Base-by-base conservation (phyloP, 176 grass and related monocot genomes). In the Elaeis guineensis region DNA sequence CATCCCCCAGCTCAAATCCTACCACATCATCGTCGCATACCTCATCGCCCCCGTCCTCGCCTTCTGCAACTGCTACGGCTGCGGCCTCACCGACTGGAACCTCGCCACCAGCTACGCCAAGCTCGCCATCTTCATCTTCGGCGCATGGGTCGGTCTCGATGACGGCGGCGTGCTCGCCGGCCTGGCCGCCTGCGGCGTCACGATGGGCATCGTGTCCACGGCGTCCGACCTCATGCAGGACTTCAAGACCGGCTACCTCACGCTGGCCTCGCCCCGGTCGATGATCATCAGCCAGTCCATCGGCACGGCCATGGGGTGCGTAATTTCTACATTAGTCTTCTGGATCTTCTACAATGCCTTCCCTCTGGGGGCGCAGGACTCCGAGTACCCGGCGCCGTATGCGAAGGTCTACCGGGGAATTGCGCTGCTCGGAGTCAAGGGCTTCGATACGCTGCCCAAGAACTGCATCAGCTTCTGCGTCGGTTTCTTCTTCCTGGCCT, bases 271-370 rank as follows among this genome's bases (percentile, higher is more conserved):
- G 0, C 85, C 85, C 3, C 62, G 80, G 0, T 72, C 85, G 54
- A 88, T 88, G 85, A 79, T 88, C 51, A 71, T 88, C 0, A 79
- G 76, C 79, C 75, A 71, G 19, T 68, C 82, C 0, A 63, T 83
- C 54, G 85, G 85, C 11, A 88, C 76, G 0, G 85, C 79, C 0
- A 61, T 88, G 0, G 85, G 85, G 0, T 88, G 85, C 69, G 51
- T 88, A 51, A 83, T 88, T 23, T 68, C 71, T 54, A 79, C 85
- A 0, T 29, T 75, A 0, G 85, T 88, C 17, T 88, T 88, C 76
- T 88, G 85, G 85, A 75, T 88, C 50, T 88, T 83, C 72, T 88
- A 83, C 85, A 75, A 72, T 25, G 85, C 79, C 0, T 83, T 83
- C 54, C 23, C 68, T 19, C 0, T 83, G 0, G 85, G 85, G 5